Conservation (phyloP, 129 eudicot species). For the Chrysanthemum lavandulifolium region DNA sequence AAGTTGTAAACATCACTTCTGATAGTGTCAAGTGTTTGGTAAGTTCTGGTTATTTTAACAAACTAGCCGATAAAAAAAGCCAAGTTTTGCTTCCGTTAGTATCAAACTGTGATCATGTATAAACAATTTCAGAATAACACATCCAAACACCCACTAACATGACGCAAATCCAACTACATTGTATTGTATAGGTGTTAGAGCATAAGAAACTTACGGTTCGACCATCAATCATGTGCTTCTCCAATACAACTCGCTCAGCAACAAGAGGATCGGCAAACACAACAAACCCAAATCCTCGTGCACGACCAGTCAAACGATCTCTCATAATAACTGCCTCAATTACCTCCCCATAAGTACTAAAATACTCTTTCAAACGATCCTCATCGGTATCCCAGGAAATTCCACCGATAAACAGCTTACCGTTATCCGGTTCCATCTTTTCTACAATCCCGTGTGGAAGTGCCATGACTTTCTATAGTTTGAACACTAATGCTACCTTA, state of each 20-base stretch:
- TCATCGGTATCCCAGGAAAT: slow-evolving; percentile 94
- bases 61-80: background rate
- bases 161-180: slow-evolving; percentile 10
- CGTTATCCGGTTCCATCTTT: slow-evolving; percentile 69
- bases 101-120: background rate
- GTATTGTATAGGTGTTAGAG: slow-evolving; percentile 6
- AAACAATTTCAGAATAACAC: background rate
- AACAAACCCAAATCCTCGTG: slow-evolving; percentile 84
- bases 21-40: background rate
- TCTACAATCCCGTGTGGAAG: slow-evolving; percentile 37
- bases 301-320: slow-evolving; percentile 80
- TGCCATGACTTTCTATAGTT: slow-evolving; percentile 22
- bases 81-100: background rate
- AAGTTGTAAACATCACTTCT: background rate
- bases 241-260: slow-evolving; percentile 78
- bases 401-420: slow-evolving; percentile 87
- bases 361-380: slow-evolving; percentile 68
- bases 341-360: slow-evolving; percentile 67
- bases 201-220: slow-evolving; percentile 59
- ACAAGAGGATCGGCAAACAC: slow-evolving; percentile 75
- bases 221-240: slow-evolving; percentile 85
- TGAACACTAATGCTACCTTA: slow-evolving; percentile 11
- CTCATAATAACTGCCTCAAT: slow-evolving; percentile 83
- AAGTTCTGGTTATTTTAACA: background rate
- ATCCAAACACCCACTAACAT: slow-evolving; percentile 1